Conservation (phyloP, 116 monocot genomes). For the Dioscorea cayenensis region DNA sequence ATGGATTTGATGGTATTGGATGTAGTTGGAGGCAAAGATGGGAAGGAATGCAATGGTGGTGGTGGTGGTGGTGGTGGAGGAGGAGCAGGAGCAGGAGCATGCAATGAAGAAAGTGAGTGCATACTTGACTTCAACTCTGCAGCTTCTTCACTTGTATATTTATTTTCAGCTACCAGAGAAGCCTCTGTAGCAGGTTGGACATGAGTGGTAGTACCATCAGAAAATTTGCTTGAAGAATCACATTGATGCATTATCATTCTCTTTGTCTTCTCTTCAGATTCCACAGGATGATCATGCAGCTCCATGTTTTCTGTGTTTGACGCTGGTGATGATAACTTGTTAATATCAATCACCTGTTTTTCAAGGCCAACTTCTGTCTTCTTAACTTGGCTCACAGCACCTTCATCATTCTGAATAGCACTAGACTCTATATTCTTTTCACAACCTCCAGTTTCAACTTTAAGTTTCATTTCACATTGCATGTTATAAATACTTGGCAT, state of each 20-base stretch:
- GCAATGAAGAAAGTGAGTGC: neutral
- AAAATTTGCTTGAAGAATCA: constrained; percentile 38
- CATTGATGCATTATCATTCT: constrained; percentile 37
- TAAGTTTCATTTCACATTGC: constrained; percentile 7
- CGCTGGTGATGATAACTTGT: constrained; percentile 19
- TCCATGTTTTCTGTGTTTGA: constrained; percentile 15
- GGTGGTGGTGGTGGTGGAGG: neutral
- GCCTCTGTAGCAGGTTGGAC: constrained; percentile 31
- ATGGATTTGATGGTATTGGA: neutral
- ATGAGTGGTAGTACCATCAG: constrained; percentile 29
- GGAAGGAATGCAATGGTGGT: neutral
- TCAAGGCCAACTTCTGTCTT: constrained; percentile 15
- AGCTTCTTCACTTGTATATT: constrained; percentile 7
- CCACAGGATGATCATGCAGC: constrained; percentile 9
- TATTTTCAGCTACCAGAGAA: constrained; percentile 13
- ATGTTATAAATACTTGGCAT: neutral
- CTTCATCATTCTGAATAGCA: constrained; percentile 18
- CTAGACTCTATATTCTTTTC: constrained; percentile 4
- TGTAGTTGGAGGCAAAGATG: neutral
- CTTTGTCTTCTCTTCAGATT: constrained; percentile 19
- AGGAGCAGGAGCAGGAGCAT: constrained; percentile 3
- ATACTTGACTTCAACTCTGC: neutral
- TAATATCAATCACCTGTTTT: constrained; percentile 7
- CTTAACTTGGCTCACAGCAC: constrained; percentile 9
- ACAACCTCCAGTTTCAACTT: constrained; percentile 7